Percentiles rank a stretch among this genome's conserved stretches.
Evolutionary conservation across 1,139 yeast genomes (phyloP).

Genomic region (Geotrichum aggregatum): DNA sequence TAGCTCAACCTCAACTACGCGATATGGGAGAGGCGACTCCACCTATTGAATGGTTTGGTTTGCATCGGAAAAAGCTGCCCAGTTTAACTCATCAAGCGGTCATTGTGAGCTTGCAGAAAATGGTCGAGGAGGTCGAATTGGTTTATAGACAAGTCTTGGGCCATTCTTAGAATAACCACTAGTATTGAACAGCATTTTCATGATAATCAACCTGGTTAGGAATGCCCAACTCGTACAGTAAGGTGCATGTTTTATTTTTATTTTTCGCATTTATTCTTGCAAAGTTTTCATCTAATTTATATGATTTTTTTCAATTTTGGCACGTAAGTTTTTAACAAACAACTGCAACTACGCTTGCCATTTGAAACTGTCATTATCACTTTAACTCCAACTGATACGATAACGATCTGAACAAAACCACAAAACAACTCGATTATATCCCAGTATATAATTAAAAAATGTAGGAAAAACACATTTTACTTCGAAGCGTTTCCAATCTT

Average conservation of each 20-base stretch:
- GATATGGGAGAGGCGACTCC: constrained; percentile 97
- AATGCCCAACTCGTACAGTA: background rate
- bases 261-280: background rate
- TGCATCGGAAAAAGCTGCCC: constrained; percentile 81
- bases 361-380: too few relatives aligned
- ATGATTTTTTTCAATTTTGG: too few relatives aligned
- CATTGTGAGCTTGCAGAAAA: constrained; percentile 66
- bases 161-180: constrained; percentile 21
- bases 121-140: constrained; percentile 56
- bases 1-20: constrained; percentile 82
- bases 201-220: background rate
- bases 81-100: constrained; percentile 77
- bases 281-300: background rate
- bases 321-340: too few relatives aligned
- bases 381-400: too few relatives aligned
- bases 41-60: constrained; percentile 95
- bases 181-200: too few relatives aligned
- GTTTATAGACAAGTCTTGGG: constrained; percentile 30
- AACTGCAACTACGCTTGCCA: too few relatives aligned
- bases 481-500: too few relatives aligned
- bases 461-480: too few relatives aligned
- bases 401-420: too few relatives aligned
- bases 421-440: too few relatives aligned
- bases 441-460: too few relatives aligned
- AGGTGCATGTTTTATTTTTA: constrained; percentile 1